Evolutionary conservation across 2,329 filamentous ascomycete species (phyloP).

Genomic region (Ascochyta fabae): DNA sequence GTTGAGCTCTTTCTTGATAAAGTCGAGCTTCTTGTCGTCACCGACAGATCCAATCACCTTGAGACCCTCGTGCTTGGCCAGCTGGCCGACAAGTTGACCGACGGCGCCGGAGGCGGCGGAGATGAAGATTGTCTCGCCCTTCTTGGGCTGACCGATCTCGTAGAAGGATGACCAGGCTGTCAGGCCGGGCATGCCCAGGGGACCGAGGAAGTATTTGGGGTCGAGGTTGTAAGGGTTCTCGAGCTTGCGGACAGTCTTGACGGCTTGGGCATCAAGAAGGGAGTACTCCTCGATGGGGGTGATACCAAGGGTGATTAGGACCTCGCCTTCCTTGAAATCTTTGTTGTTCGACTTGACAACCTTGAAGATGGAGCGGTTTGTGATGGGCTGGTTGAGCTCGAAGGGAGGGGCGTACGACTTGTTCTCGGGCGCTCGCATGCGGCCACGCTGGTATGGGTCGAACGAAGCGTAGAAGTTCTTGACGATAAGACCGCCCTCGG

Average conservation of each 20-base stretch:
- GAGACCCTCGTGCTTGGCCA: constrained; percentile 81
- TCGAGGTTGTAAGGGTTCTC: constrained; percentile 74
- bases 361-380: constrained; percentile 68
- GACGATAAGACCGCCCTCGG: constrained; percentile 70
- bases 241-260: constrained; percentile 60
- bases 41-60: constrained; percentile 82
- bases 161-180: constrained; percentile 78
- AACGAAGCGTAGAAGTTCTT: constrained; percentile 77
- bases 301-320: constrained; percentile 60
- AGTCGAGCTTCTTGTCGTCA: constrained; percentile 79
- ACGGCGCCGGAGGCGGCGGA: constrained; percentile 82
- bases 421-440: constrained; percentile 69
- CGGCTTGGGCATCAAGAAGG: constrained; percentile 57
- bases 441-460: constrained; percentile 84
- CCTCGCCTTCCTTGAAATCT: constrained; percentile 70
- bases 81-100: constrained; percentile 81
- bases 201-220: constrained; percentile 71
- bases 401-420: constrained; percentile 74
- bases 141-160: constrained; percentile 75
- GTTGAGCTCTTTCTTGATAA: constrained; percentile 70
- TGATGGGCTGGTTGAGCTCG: constrained; percentile 67
- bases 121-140: constrained; percentile 82
- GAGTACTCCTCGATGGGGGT: constrained; percentile 74
- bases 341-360: constrained; percentile 72
- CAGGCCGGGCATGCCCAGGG: constrained; percentile 79